Percentiles rank a stretch among this genome's conserved stretches.
These are phyloP conservation scores for Setaria italica DNA, from an alignment of 202 grass and related monocot genomes.

Conservation along the genomic window DNA sequence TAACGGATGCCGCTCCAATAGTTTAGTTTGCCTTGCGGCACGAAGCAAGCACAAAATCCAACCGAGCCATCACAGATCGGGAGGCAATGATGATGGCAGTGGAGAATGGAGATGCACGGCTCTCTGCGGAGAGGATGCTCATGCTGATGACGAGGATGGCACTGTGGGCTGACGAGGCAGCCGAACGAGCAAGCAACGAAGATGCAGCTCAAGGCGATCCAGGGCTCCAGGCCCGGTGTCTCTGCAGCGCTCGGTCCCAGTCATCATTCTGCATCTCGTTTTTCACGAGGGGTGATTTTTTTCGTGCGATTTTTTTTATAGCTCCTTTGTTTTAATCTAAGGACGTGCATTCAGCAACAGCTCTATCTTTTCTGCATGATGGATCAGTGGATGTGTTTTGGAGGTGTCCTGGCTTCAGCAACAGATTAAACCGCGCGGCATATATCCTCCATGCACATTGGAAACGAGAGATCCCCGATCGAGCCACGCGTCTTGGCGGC, in stretches of 20 bases:
- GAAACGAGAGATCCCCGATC: neutral
- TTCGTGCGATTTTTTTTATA: neutral
- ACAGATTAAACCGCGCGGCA: neutral
- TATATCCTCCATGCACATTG: conserved; percentile 12
- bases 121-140: neutral
- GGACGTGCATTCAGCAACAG: no score
- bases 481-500: neutral
- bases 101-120: neutral
- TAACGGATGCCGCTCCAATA: neutral
- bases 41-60: neutral
- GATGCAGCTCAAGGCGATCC: no score
- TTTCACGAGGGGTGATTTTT: neutral
- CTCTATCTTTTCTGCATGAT: neutral
- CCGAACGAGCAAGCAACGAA: neutral
- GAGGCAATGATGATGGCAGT: no score
- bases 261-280: neutral
- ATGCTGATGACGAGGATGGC: neutral
- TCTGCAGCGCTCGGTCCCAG: neutral
- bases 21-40: neutral
- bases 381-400: neutral
- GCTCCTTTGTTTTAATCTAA: no score
- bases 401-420: neutral
- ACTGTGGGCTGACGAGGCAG: neutral
- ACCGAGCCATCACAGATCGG: neutral
- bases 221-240: no score